These are phyloP conservation scores for Penicillium diatomitis DNA, from an alignment of 495 filamentous ascomycete species.

Conservation along the genomic window DNA sequence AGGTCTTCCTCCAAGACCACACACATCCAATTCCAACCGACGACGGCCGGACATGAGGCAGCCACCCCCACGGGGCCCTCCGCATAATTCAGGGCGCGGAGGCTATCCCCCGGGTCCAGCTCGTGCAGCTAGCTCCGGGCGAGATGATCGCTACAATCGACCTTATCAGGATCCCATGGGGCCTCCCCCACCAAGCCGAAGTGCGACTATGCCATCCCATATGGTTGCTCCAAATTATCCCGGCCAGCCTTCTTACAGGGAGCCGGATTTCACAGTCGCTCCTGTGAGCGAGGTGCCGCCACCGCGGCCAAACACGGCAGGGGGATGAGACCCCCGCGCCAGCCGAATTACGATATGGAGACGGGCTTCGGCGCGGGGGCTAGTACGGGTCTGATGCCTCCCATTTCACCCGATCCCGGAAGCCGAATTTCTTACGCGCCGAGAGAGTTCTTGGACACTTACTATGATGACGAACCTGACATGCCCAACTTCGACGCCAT, in stretches of 20 bases:
- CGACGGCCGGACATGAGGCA: slow-evolving; percentile 23
- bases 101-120: slow-evolving; percentile 16
- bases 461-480: slow-evolving; percentile 43
- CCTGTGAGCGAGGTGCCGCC: slow-evolving; percentile 12
- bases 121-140: slow-evolving; percentile 21
- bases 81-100: slow-evolving; percentile 13
- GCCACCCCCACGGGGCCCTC: slow-evolving; percentile 20
- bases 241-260: slow-evolving; percentile 25
- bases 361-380: background rate
- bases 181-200: slow-evolving; percentile 22
- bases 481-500: slow-evolving; percentile 71
- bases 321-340: slow-evolving; percentile 13
- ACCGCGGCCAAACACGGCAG: slow-evolving; percentile 20
- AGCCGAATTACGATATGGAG: slow-evolving; percentile 9
- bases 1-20: slow-evolving; percentile 26
- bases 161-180: slow-evolving; percentile 22
- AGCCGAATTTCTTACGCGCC: slow-evolving; percentile 21
- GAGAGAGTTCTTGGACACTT: slow-evolving; percentile 32
- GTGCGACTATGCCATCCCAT: slow-evolving; percentile 30
- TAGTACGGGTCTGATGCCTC: background rate
- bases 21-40: slow-evolving; percentile 29
- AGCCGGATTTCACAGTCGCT: slow-evolving; percentile 14
- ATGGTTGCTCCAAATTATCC: slow-evolving; percentile 19
- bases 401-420: slow-evolving; percentile 10
- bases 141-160: slow-evolving; percentile 17